These are phyloP conservation scores for Amylocarpus encephaloides DNA, from an alignment of 2,329 filamentous ascomycete species.

Conservation along the genomic window DNA sequence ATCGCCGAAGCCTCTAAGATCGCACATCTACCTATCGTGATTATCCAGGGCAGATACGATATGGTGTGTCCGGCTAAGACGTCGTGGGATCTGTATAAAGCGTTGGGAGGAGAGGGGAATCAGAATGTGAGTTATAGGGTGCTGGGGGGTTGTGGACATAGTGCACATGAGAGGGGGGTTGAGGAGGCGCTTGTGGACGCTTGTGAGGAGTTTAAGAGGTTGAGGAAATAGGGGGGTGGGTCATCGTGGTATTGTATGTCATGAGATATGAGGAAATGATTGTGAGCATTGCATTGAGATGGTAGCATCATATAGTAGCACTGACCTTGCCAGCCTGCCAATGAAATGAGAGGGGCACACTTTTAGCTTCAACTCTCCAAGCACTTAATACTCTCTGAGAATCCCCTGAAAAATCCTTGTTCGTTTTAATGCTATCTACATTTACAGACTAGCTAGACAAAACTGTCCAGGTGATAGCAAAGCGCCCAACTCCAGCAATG, in stretches of 20 bases:
- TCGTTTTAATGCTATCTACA: too few species aligned
- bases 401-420: too few species aligned
- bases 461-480: too few species aligned
- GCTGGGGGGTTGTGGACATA: conserved; percentile 24
- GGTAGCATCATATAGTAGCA: not conserved
- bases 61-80: conserved; percentile 39
- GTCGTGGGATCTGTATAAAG: conserved; percentile 38
- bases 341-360: too few species aligned
- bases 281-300: not conserved
- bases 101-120: conserved; percentile 28
- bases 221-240: not conserved
- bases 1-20: conserved; percentile 27
- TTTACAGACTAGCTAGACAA: too few species aligned
- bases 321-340: too few species aligned
- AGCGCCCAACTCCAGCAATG: too few species aligned
- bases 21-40: conserved; percentile 29
- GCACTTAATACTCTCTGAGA: too few species aligned
- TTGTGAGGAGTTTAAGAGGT: conserved; percentile 26
- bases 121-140: conserved; percentile 26
- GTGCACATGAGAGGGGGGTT: conserved; percentile 25
- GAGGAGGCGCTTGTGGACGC: conserved; percentile 28
- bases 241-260: not conserved
- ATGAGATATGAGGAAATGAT: not conserved
- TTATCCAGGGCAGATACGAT: conserved; percentile 42
- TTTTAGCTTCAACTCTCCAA: too few species aligned